phyloP scores from a whole-genome alignment of 345 rosid species.

The Rhizophora mangle region DNA sequence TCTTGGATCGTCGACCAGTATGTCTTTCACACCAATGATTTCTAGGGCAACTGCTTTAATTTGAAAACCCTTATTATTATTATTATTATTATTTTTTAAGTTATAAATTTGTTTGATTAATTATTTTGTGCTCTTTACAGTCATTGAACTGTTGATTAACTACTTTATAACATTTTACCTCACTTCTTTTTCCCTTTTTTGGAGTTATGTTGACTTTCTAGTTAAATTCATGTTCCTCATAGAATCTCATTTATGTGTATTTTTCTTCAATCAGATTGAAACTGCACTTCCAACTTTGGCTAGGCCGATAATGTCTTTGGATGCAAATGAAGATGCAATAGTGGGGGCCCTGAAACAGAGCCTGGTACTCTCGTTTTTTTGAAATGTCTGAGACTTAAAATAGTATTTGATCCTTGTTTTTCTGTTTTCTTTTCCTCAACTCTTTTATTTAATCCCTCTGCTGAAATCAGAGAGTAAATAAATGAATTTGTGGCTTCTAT shows the following conservation, averaged over 20 bases:
- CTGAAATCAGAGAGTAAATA: background rate
- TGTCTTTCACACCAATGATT: constrained; percentile 16
- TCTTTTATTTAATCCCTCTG: background rate
- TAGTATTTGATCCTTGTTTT: background rate
- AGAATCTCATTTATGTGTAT: constrained; percentile 4
- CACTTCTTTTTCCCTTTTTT: too few species aligned
- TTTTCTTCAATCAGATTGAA: constrained; percentile 63
- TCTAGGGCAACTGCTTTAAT: too few species aligned
- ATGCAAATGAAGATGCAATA: constrained; percentile 94
- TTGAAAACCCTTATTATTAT: too few species aligned
- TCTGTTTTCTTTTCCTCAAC: background rate
- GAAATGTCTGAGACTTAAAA: background rate
- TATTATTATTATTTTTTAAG: too few species aligned
- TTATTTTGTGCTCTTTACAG: too few species aligned
- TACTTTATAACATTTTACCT: too few species aligned
- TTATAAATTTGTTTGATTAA: too few species aligned
- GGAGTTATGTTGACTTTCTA: too few species aligned
- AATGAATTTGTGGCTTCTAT: background rate
- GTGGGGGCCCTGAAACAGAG: constrained; percentile 89
- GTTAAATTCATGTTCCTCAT: too few species aligned
- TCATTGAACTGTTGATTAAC: too few species aligned
- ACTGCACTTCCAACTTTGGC: constrained; percentile 85
- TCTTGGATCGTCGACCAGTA: constrained; percentile 89
- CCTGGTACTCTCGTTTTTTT: constrained; percentile 53
- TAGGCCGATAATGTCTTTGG: constrained; percentile 94